Evolutionary conservation across 129 eudicot species (phyloP).

Genomic region (Saussurea involucrata): DNA sequence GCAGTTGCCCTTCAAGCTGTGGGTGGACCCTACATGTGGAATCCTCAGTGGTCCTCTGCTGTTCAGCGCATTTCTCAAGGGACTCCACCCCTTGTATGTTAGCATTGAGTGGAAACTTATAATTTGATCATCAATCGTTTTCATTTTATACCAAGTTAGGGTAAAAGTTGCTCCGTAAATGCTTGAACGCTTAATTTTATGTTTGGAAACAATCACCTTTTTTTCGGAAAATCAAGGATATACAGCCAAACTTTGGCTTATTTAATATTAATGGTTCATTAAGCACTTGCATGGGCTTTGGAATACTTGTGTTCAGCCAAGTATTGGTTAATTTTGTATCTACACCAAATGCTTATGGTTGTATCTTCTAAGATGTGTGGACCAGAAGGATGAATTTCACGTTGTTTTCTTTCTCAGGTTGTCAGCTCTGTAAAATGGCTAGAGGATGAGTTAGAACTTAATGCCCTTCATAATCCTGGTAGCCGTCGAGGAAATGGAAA

Average conservation of each 20-base stretch:
- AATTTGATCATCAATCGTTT: neutral
- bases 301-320: neutral
- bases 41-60: slow-evolving; percentile 85
- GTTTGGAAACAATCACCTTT: neutral
- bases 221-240: neutral
- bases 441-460: slow-evolving; percentile 98
- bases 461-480: slow-evolving; percentile 98
- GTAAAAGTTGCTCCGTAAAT: neutral
- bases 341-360: neutral
- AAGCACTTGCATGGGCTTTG: neutral
- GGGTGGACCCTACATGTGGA: slow-evolving; percentile 99
- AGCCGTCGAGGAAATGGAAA: slow-evolving; percentile 94
- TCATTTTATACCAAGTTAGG: slow-evolving; percentile 18
- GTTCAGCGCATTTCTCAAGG: slow-evolving; percentile 97
- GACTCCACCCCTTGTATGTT: slow-evolving; percentile 98
- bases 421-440: slow-evolving; percentile 99
- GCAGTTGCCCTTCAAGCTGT: slow-evolving; percentile 83
- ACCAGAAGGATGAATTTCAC: neutral
- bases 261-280: neutral
- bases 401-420: slow-evolving; percentile 43
- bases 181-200: neutral
- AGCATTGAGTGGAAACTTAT: neutral
- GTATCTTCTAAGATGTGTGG: neutral
- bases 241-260: neutral
- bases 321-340: neutral